Base-by-base conservation (phyloP, 2,329 filamentous ascomycete species). In the Fusarium sterilihyphosum region DNA sequence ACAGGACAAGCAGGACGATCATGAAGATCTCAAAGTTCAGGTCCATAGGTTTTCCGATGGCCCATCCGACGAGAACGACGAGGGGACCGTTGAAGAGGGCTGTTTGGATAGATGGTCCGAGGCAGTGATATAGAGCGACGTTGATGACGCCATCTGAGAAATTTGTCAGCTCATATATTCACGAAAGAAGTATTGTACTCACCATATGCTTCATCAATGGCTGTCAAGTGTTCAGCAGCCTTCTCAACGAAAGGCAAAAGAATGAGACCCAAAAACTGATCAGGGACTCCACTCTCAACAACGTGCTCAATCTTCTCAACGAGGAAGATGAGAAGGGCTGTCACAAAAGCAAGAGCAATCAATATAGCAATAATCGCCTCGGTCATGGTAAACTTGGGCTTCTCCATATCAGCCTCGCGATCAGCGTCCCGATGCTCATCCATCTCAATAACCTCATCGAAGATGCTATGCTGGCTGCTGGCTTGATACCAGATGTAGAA, bases 11-110 rank as follows among this genome's bases (percentile, higher is more conserved):
- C 11, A 93, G 84, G 22, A 91, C 88, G n/a, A 93, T 87, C 84
- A 93, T 92, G 83, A 95, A 95, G 22, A 93, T 88, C 76, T 94
- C 91, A 78, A 95, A 94, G 76, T 93, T 91, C 61, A 94, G 84
- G 69, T 91, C 89, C 88, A 95, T 91, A 3, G 86, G 79, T 76
- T 90, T 90, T 43, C 83, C 84, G 22, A 93, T 82, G 12, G 89
- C 89, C 93, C 92, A 94, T 14, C 90, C 91, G 33, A 94, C 89
- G 33, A 94, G 84, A 31, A 94, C 89, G 16, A 92, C 90, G 6
- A 94, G 86, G 3, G 92, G 92, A 0, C 90, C 92, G 78, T 94
- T 94, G 81, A 95, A 88, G 6, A 95, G 86, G 0, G 93, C 92
- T 0, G 93, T 94, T 78, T 94, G 93, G 64, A 94, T 92, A 4